Evolutionary conservation across 257 asterid genomes (phyloP), one percentile per base, ranked within the genome.

Genomic region (Ehretia macrophylla): DNA sequence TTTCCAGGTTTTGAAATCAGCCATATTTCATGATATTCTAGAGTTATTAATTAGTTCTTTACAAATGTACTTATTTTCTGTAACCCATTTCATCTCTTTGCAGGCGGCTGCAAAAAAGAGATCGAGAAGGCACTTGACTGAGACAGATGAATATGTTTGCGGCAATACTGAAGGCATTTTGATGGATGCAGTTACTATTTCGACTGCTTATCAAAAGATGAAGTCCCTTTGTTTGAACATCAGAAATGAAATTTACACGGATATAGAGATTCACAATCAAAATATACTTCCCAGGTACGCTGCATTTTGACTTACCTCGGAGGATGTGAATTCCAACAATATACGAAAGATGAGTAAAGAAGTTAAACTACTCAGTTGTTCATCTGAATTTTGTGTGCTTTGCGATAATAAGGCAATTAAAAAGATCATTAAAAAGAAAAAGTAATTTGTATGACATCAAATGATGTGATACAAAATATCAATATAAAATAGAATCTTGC

Each of bases 41-140:
- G 50, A 69, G 38, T 42, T 63, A 27, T 42, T 18, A 60, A 17
- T 11, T 51, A 19, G 52, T 27, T 40, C 17, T 56, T 60, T 37
- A 56, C 72, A 55, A 13, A 11, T 48, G 22, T 40, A 17, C 53
- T 38, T 48, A 27, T 39, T 44, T 56, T 59, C 27, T 60, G 16
- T 56, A 35, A 65, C 53, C 14, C 67, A 21, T 23, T 51, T 35
- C 14, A 52, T 49, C 27, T 38, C 16, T 40, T 32, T 58, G 17
- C 75, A 79, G 85, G 85, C 76, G 18, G 85, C 81, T 66, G 77
- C 85, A 9, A 79, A 79, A 49, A 79, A 75, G 72, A 69, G 85
- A 67, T 73, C 81, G 50, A 76, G 85, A 60, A 65, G 81, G 39
- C 75, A 79, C 66, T 75, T 79, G 66, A 75, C 69, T 46, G 85